These are phyloP conservation scores for Starmerella kuoi DNA, from an alignment of 805 yeast species.

Conservation along the genomic window DNA sequence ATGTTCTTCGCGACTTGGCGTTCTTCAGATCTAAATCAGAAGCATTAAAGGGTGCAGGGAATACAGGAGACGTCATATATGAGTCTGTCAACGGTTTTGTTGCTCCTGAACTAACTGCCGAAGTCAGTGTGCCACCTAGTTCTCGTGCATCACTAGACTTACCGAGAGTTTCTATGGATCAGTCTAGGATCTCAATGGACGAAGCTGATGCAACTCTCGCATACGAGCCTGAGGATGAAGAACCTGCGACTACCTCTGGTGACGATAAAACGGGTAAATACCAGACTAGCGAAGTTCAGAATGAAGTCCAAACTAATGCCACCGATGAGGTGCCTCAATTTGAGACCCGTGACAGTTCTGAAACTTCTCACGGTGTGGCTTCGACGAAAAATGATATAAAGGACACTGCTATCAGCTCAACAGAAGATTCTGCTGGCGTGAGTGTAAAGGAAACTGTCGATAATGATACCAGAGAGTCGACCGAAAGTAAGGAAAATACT, in stretches of 20 bases:
- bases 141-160: not conserved
- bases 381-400: too few species aligned
- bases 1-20: constrained; percentile 47
- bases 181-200: not conserved
- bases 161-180: not conserved
- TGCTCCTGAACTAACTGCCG: constrained; percentile 13
- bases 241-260: not conserved
- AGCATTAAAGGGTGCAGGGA: constrained; percentile 47
- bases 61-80: constrained; percentile 51
- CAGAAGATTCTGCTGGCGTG: too few species aligned
- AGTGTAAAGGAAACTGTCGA: too few species aligned
- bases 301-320: too few species aligned
- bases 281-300: too few species aligned
- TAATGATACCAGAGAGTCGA: too few species aligned
- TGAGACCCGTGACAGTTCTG: too few species aligned
- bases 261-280: too few species aligned
- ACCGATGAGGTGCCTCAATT: too few species aligned
- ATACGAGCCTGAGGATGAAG: not conserved
- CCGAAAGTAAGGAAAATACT: too few species aligned
- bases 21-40: constrained; percentile 51
- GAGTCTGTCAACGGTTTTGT: constrained; percentile 42
- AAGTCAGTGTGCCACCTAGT: not conserved
- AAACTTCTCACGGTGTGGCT: too few species aligned
- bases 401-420: too few species aligned
- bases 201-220: constrained; percentile 3